Evolutionary conservation across 163 green algal genomes (phyloP).

Genomic region (Chlamydomonas reinhardtii): DNA sequence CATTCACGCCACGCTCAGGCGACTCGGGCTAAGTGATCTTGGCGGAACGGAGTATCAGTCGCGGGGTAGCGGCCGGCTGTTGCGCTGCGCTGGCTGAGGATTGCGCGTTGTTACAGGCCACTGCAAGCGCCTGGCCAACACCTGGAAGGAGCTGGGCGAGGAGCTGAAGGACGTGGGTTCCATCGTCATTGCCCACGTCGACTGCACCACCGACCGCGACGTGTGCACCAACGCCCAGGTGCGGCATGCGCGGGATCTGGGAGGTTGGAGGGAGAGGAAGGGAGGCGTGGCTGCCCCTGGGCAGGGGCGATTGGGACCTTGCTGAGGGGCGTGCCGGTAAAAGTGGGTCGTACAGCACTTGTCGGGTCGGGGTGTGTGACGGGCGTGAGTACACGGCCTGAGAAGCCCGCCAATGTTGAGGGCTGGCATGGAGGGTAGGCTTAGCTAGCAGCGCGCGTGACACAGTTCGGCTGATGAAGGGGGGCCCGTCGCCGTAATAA

Average conservation of each 20-base stretch:
- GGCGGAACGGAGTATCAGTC: neutral
- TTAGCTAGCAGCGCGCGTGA: too few species aligned
- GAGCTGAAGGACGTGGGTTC: constrained; percentile 57
- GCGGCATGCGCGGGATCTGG: neutral
- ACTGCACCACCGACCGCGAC: constrained; percentile 81
- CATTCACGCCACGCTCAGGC: neutral
- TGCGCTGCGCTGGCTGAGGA: neutral
- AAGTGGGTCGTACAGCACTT: too few species aligned
- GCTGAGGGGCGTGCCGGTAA: too few species aligned
- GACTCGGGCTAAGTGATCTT: neutral
- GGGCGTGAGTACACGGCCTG: too few species aligned
- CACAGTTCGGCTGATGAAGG: too few species aligned
- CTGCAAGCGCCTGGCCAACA: constrained; percentile 83
- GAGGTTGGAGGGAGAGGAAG: neutral
- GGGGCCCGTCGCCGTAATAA: too few species aligned
- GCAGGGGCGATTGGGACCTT: too few species aligned
- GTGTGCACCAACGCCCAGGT: constrained; percentile 78
- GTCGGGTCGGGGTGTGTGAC: too few species aligned
- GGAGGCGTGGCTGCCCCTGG: neutral
- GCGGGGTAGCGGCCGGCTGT: neutral
- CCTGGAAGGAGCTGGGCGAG: constrained; percentile 77
- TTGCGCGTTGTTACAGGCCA: constrained; percentile 56
- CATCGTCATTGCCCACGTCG: constrained; percentile 75
- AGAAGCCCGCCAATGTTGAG: too few species aligned
- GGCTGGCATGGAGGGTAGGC: too few species aligned